phyloP scores from a whole-genome alignment of 176 grass and related monocot species.

The Hordeum vulgare region DNA sequence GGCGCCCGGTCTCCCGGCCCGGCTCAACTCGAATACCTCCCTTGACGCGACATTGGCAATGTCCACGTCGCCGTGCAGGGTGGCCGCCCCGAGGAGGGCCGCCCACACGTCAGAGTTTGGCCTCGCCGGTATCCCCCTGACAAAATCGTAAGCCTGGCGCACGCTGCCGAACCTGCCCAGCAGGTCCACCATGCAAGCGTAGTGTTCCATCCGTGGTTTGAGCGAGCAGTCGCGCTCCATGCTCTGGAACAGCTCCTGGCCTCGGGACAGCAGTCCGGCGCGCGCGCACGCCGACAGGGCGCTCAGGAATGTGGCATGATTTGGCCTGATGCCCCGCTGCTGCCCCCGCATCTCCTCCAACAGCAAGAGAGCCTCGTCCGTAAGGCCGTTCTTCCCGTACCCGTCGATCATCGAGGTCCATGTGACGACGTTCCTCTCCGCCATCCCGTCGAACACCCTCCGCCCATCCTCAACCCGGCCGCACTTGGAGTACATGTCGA shows the following conservation, averaged over 20 bases:
- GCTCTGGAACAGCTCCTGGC: conserved; percentile 62
- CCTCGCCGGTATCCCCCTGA: conserved; percentile 46
- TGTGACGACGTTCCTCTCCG: conserved; percentile 54
- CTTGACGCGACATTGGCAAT: conserved; percentile 49
- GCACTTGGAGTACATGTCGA: conserved; percentile 89
- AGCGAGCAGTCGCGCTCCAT: conserved; percentile 62
- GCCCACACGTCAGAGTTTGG: conserved; percentile 80
- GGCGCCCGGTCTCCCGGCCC: conserved; percentile 45
- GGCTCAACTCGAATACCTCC: conserved; percentile 64
- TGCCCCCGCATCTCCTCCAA: conserved; percentile 42
- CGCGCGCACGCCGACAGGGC: conserved; percentile 63
- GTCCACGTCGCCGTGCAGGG: conserved; percentile 60
- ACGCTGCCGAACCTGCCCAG: conserved; percentile 62
- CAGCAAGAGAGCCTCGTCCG: conserved; percentile 49
- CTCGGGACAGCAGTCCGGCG: conserved; percentile 52
- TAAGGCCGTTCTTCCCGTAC: conserved; percentile 74
- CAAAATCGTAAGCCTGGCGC: conserved; percentile 40
- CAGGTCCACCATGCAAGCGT: conserved; percentile 87
- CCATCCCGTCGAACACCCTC: conserved; percentile 55
- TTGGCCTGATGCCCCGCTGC: conserved; percentile 27
- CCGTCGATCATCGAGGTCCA: conserved; percentile 96
- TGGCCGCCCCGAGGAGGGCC: conserved; percentile 59
- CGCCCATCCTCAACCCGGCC: conserved; percentile 52
- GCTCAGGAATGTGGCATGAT: conserved; percentile 77
- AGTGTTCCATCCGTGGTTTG: conserved; percentile 74